Percentiles rank a stretch among this genome's conserved stretches.
These are phyloP conservation scores for Quillaja saponaria DNA, from an alignment of 306 rosid species.

Conservation along the genomic window DNA sequence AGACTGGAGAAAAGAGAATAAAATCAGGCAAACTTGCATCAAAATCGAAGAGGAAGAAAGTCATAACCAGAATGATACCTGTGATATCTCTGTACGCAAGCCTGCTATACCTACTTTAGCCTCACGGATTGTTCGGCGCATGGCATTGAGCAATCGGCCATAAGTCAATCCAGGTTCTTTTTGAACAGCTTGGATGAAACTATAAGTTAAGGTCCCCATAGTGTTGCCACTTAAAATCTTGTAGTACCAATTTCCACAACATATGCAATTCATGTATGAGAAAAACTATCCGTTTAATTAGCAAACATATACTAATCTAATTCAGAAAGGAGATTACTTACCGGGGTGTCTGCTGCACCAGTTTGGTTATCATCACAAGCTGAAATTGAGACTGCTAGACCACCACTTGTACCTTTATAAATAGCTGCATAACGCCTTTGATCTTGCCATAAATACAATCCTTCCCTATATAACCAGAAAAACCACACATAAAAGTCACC, in stretches of 20 bases:
- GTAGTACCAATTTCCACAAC: too few species aligned
- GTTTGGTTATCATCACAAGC: conserved; percentile 34
- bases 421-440: neutral
- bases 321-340: conserved; percentile 16
- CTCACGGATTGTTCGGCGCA: conserved; percentile 30
- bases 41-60: neutral
- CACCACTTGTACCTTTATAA: conserved; percentile 29
- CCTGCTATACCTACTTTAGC: conserved; percentile 27
- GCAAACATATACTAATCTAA: too few species aligned
- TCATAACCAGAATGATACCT: conserved; percentile 38
- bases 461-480: conserved; percentile 27
- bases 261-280: too few species aligned
- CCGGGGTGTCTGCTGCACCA: conserved; percentile 29
- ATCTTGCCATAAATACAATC: conserved; percentile 32
- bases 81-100: too few species aligned
- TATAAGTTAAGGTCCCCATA: conserved; percentile 40
- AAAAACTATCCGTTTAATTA: too few species aligned
- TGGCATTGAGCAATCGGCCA: conserved; percentile 28
- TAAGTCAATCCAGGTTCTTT: conserved; percentile 33
- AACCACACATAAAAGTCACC: neutral
- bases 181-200: conserved; percentile 37
- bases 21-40: neutral
- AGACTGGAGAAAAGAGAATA: neutral
- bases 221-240: conserved; percentile 47
- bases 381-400: conserved; percentile 32